Conservation (phyloP, 2,329 filamentous ascomycete species). For the Dothistroma pini region DNA sequence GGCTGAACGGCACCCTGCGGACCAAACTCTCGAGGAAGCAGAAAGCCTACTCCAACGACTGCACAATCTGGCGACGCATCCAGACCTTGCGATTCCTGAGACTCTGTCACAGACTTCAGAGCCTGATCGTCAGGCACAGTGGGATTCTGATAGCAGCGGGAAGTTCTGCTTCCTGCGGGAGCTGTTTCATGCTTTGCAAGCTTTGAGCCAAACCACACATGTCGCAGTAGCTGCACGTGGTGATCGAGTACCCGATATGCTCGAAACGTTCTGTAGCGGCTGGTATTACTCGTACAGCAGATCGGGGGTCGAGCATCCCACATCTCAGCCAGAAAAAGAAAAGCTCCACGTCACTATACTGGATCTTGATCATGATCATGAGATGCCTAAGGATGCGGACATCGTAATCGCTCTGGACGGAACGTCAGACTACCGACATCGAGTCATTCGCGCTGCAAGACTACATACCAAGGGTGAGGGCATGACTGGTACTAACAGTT, state of each 20-base stretch:
- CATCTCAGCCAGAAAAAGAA: neutral
- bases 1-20: constrained; percentile 12
- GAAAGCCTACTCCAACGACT: constrained; percentile 29
- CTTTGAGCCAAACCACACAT: constrained; percentile 20
- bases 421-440: constrained; percentile 16
- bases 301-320: constrained; percentile 1
- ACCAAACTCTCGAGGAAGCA: constrained; percentile 19
- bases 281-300: constrained; percentile 13
- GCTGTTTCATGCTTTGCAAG: constrained; percentile 29
- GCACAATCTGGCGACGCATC: constrained; percentile 30
- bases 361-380: constrained; percentile 25
- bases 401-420: constrained; percentile 43
- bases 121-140: constrained; percentile 30
- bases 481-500: constrained; percentile 10
- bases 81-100: constrained; percentile 35
- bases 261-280: constrained; percentile 34
- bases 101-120: constrained; percentile 29
- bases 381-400: constrained; percentile 32
- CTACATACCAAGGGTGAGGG: neutral
- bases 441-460: constrained; percentile 13
- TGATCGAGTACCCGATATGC: constrained; percentile 30
- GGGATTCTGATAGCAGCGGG: constrained; percentile 34
- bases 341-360: constrained; percentile 36
- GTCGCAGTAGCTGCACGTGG: constrained; percentile 33
- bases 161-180: constrained; percentile 38